Evolutionary conservation across 192 early-diverging fungal species (phyloP).

Genomic region (Backusella tuberculispora): DNA sequence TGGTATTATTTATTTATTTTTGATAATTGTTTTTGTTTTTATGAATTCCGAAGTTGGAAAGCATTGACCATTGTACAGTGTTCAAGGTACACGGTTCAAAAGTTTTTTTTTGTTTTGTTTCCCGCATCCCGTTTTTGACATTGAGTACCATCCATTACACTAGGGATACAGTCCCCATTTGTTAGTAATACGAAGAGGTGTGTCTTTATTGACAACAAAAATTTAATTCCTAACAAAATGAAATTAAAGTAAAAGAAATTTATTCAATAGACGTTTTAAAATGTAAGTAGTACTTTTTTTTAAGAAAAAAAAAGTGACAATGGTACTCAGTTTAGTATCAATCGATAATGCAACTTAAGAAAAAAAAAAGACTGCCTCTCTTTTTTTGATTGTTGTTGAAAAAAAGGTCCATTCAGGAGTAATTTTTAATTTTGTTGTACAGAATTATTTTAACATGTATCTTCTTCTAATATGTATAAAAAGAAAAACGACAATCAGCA

Average conservation of each 20-base stretch:
- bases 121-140: neutral
- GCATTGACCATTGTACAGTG: conserved; percentile 7
- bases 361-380: neutral
- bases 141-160: neutral
- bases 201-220: neutral
- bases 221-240: too few species aligned
- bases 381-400: neutral
- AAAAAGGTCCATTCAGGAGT: neutral
- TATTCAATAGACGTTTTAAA: neutral
- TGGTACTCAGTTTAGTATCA: neutral
- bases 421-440: neutral
- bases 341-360: too few species aligned
- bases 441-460: neutral
- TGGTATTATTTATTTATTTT: too few species aligned
- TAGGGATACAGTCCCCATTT: neutral
- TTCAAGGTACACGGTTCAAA: neutral
- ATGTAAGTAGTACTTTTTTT: neutral
- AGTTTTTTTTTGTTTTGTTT: too few species aligned
- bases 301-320: too few species aligned
- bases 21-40: too few species aligned
- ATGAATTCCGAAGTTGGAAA: neutral
- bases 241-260: neutral
- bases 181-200: neutral
- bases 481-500: neutral
- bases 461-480: neutral